phyloP scores from a whole-genome alignment of 1,284 basidiomycete genomes.

The Dichomitus squalens region DNA sequence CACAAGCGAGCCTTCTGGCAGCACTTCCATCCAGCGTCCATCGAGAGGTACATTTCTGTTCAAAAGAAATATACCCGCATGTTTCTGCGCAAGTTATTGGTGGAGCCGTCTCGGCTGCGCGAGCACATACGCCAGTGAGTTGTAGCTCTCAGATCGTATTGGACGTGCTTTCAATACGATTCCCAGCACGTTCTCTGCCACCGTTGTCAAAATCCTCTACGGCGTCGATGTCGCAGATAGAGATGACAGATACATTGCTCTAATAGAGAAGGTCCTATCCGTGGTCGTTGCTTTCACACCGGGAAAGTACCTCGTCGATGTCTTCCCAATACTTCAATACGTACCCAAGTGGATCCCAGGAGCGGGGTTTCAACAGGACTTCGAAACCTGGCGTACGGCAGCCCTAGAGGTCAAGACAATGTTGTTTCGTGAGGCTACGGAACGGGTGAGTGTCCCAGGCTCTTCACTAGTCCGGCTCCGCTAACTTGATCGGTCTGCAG shows the following conservation, averaged over 20 bases:
- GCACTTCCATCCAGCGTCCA: background rate
- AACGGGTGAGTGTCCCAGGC: background rate
- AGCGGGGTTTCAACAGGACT: constrained; percentile 14
- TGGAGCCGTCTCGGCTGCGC: background rate
- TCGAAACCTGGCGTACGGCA: background rate
- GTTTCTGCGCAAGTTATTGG: background rate
- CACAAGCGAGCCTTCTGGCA: constrained; percentile 19
- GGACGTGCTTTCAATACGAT: background rate
- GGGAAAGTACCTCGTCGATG: constrained; percentile 11
- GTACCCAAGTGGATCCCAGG: constrained; percentile 29
- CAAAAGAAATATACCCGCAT: background rate
- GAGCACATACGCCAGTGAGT: constrained; percentile 7
- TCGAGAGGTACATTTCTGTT: background rate
- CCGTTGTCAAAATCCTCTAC: constrained; percentile 21
- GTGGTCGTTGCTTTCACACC: constrained; percentile 9
- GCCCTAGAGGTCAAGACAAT: background rate
- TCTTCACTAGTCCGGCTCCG: background rate
- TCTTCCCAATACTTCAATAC: constrained; percentile 18
- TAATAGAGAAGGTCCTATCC: constrained; percentile 10
- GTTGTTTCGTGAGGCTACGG: background rate
- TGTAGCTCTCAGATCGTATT: background rate
- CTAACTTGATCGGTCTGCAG: background rate
- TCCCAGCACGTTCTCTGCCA: constrained; percentile 10
- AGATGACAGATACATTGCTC: constrained; percentile 13
- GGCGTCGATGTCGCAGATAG: constrained; percentile 13